A percentile compares a stretch with the other conserved stretches of the same genome.
Evolutionary conservation across 2,329 filamentous ascomycete genomes (phyloP).

Genomic region (Dissoconium aciculare): DNA sequence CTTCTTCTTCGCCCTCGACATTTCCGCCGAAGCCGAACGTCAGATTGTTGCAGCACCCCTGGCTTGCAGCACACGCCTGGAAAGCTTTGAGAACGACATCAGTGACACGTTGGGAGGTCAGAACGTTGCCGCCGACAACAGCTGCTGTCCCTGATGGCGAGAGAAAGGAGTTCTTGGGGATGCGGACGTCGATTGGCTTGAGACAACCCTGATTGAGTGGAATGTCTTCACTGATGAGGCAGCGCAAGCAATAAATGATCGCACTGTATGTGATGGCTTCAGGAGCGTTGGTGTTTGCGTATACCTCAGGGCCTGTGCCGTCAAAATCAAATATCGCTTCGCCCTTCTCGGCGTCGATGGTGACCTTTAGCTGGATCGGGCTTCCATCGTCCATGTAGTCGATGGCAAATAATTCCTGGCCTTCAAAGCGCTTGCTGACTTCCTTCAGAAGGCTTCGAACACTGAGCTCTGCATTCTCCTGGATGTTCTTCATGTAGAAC

Average conservation of each 20-base stretch:
- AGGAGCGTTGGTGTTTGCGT: constrained; percentile 62
- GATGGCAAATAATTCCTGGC: constrained; percentile 54
- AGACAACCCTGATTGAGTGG: constrained; percentile 78
- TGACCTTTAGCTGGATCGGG: constrained; percentile 59
- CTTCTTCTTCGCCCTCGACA: constrained; percentile 39
- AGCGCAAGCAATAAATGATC: constrained; percentile 74
- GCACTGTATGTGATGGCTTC: constrained; percentile 69
- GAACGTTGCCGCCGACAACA: constrained; percentile 69
- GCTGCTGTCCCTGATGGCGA: constrained; percentile 62
- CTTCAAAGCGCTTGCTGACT: constrained; percentile 54
- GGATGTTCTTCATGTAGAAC: constrained; percentile 72
- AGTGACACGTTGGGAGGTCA: constrained; percentile 64
- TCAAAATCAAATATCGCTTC: constrained; percentile 66
- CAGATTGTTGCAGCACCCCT: constrained; percentile 73
- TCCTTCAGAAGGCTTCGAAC: constrained; percentile 60
- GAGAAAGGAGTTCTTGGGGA: constrained; percentile 58
- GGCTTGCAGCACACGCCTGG: constrained; percentile 59
- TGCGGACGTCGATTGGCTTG: constrained; percentile 57
- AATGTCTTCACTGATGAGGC: constrained; percentile 64
- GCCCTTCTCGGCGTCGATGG: constrained; percentile 58
- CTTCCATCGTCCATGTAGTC: constrained; percentile 84
- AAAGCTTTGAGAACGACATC: constrained; percentile 74
- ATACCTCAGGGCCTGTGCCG: constrained; percentile 56
- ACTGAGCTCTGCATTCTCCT: constrained; percentile 62
- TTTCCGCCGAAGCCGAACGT: constrained; percentile 72